Evolutionary conservation across 495 filamentous ascomycete genomes (phyloP).

Genomic region (Bacidia gigantensis): DNA sequence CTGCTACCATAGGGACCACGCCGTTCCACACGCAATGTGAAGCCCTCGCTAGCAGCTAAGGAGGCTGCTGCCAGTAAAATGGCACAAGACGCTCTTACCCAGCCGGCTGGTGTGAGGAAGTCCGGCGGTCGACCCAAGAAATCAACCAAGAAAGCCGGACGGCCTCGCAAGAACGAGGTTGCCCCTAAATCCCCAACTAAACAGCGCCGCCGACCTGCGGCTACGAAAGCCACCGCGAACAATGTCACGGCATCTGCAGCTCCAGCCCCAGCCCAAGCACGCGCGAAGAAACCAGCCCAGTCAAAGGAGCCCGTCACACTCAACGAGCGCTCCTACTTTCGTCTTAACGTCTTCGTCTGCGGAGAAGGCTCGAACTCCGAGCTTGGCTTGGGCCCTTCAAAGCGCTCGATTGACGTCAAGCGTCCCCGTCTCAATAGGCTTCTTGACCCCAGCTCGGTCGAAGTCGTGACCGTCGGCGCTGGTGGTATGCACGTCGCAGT

Average conservation of each 20-base stretch:
- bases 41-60: neutral
- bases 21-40: neutral
- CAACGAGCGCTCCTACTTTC: constrained; percentile 29
- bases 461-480: constrained; percentile 45
- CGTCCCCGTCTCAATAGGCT: constrained; percentile 50
- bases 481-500: constrained; percentile 55
- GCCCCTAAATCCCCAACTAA: constrained; percentile 10
- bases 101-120: constrained; percentile 4
- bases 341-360: constrained; percentile 53
- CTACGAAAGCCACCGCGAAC: constrained; percentile 16
- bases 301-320: constrained; percentile 26
- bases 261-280: neutral
- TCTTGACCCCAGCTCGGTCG: constrained; percentile 43
- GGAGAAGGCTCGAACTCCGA: constrained; percentile 56
- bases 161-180: constrained; percentile 16
- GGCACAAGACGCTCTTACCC: neutral
- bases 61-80: neutral
- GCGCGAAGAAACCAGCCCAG: constrained; percentile 5
- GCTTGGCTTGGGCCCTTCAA: constrained; percentile 48
- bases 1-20: neutral
- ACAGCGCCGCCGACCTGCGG: constrained; percentile 13
- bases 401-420: constrained; percentile 51
- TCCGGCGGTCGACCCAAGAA: neutral
- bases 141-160: constrained; percentile 10
- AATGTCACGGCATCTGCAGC: neutral